phyloP scores from a whole-genome alignment of 441 rosid genomes.

The Arabidopsis lyrata region DNA sequence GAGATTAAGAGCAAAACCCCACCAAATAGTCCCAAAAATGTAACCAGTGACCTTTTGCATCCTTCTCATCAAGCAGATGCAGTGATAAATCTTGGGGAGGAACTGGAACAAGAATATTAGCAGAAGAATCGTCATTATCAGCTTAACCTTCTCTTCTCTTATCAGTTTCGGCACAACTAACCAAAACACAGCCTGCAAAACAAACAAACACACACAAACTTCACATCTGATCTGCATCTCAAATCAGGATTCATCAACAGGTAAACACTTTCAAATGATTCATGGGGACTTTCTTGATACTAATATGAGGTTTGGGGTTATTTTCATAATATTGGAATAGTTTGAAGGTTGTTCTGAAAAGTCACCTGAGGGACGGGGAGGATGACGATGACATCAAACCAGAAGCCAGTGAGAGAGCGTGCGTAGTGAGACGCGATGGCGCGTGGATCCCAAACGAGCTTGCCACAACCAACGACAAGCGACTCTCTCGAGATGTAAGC shows the following conservation, averaged over 20 bases:
- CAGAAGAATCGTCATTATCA: constrained; percentile 58
- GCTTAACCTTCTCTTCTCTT: constrained; percentile 54
- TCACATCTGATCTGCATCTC: constrained; percentile 16
- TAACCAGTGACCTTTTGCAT: constrained; percentile 84
- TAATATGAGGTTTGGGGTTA: background rate
- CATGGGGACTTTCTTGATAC: background rate
- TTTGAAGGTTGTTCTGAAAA: constrained; percentile 20
- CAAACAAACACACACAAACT: background rate
- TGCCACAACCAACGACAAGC: constrained; percentile 77
- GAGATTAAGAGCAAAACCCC: constrained; percentile 79
- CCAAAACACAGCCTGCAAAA: constrained; percentile 75
- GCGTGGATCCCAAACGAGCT: constrained; percentile 86
- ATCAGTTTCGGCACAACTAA: constrained; percentile 62
- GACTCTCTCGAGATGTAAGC: constrained; percentile 77
- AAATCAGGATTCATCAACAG: constrained; percentile 9
- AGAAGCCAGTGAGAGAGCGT: constrained; percentile 65
- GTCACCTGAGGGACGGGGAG: constrained; percentile 81
- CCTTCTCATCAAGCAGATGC: constrained; percentile 62
- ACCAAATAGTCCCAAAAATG: constrained; percentile 84
- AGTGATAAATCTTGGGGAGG: constrained; percentile 78
- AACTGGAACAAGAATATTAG: constrained; percentile 69
- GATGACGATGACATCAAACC: constrained; percentile 74
- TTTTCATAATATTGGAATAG: background rate
- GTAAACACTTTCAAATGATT: constrained; percentile 7
- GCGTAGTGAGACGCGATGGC: constrained; percentile 66